These are phyloP conservation scores for Phytophthora foliorum DNA, from an alignment of 352 stramenopile species.

Conservation along the genomic window DNA sequence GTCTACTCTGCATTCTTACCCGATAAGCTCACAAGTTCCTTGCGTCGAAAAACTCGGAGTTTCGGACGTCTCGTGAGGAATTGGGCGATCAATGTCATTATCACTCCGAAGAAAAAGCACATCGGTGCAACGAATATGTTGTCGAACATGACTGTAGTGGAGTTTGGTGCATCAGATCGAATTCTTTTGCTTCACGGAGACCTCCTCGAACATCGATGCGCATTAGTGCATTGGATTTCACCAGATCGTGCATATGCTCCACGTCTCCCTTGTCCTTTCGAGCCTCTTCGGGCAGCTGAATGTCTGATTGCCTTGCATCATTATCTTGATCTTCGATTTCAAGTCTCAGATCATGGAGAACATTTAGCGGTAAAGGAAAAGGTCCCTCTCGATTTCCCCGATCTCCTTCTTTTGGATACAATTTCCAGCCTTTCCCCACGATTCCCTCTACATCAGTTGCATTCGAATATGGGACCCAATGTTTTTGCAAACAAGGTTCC, in stretches of 20 bases:
- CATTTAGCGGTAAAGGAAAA: background rate
- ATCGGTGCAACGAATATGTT: background rate
- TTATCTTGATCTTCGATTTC: no score
- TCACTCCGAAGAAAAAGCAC: background rate
- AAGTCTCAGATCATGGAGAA: background rate
- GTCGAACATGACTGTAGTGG: background rate
- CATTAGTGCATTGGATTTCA: background rate
- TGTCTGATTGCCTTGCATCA: no score
- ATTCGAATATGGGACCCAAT: background rate
- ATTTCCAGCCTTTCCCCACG: background rate
- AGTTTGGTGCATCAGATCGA: background rate
- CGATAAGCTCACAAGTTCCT: background rate
- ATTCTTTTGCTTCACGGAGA: no score
- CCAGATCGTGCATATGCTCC: background rate
- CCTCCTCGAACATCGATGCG: background rate
- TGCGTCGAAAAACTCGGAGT: background rate
- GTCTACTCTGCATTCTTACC: background rate
- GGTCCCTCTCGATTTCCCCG: background rate
- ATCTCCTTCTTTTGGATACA: background rate
- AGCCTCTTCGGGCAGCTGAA: background rate
- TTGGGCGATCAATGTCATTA: background rate
- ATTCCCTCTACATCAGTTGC: background rate
- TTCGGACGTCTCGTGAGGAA: background rate
- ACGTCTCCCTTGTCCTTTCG: background rate
- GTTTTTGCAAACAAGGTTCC: constrained; percentile 43